These are phyloP conservation scores for Phytopythium helicoides DNA, from an alignment of 352 stramenopile genomes.

Conservation along the genomic window DNA sequence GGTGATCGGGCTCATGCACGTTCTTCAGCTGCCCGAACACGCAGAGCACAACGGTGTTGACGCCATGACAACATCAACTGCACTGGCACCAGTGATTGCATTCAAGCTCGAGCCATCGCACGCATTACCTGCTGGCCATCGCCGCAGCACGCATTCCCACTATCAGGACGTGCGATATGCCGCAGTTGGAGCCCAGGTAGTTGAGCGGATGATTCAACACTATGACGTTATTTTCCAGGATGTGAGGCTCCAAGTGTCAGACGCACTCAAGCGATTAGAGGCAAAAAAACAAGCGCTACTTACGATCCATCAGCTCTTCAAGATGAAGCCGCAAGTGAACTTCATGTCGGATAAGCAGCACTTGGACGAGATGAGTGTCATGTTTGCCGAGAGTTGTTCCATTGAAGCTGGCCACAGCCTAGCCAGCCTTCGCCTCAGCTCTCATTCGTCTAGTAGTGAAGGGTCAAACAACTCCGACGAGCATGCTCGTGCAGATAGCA, in stretches of 20 bases:
- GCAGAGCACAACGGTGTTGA: constrained; percentile 65
- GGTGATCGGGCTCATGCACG: constrained; percentile 65
- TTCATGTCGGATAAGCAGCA: constrained; percentile 66
- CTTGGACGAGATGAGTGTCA: constrained; percentile 57
- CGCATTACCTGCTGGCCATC: constrained; percentile 28
- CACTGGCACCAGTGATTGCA: constrained; percentile 72
- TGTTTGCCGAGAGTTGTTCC: constrained; percentile 40
- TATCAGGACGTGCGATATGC: constrained; percentile 76
- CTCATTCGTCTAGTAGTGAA: too few relatives aligned
- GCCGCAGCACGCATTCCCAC: constrained; percentile 46
- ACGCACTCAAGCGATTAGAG: constrained; percentile 61
- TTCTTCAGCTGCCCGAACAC: constrained; percentile 61
- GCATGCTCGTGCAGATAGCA: constrained; percentile 2
- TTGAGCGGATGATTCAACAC: constrained; percentile 79
- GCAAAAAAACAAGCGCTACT: constrained; percentile 58
- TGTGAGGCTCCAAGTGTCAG: constrained; percentile 57
- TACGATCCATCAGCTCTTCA: constrained; percentile 67
- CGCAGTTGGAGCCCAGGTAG: constrained; percentile 66
- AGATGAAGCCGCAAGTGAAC: constrained; percentile 62
- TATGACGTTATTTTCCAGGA: constrained; percentile 75
- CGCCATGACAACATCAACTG: constrained; percentile 48
- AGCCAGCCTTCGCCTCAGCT: too few relatives aligned
- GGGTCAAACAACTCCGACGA: constrained; percentile 7
- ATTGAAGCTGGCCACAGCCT: too few relatives aligned
- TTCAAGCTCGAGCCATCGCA: constrained; percentile 66